phyloP scores from a whole-genome alignment of 2,329 filamentous ascomycete genomes.

The Sarocladiaceae sp. region DNA sequence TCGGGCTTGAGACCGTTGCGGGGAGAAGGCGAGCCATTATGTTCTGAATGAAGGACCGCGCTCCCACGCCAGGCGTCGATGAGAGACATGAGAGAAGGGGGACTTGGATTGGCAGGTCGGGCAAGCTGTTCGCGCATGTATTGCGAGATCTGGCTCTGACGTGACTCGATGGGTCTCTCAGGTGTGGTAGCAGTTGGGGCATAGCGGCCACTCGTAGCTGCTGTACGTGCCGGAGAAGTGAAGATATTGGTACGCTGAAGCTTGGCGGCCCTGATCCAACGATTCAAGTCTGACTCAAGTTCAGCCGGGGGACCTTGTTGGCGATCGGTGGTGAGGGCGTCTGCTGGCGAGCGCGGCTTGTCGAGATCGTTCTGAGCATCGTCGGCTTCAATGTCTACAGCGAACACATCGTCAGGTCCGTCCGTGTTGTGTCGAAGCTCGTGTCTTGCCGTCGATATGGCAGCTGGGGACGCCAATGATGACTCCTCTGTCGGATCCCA shows the following conservation, averaged over 20 bases:
- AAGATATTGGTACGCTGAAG: not conserved
- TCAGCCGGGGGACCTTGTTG: not conserved
- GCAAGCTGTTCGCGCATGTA: not conserved
- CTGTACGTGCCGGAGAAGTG: not conserved
- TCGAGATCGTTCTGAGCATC: not conserved
- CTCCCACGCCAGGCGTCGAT: constrained; percentile 1
- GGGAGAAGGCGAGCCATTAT: not conserved
- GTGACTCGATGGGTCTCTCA: constrained; percentile 2
- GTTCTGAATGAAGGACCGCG: not conserved
- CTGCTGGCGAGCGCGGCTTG: not conserved
- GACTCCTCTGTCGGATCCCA: constrained; percentile 1
- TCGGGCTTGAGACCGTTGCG: not conserved
- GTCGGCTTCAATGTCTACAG: not conserved
- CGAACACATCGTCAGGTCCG: not conserved
- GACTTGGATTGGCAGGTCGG: not conserved
- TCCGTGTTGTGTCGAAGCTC: not conserved
- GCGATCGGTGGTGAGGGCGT: not conserved
- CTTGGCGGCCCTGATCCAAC: constrained; percentile 5
- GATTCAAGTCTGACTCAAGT: constrained; percentile 4
- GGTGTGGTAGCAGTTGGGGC: not conserved
- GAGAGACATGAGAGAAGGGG: constrained; percentile 5
- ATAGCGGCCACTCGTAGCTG: not conserved
- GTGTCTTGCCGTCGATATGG: not conserved
- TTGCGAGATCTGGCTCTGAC: constrained; percentile 3
- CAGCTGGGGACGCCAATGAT: not conserved